A percentile compares a stretch with the other conserved stretches of the same genome.
Conservation (phyloP, 2,329 filamentous ascomycete genomes). For the Knufia petricola region DNA sequence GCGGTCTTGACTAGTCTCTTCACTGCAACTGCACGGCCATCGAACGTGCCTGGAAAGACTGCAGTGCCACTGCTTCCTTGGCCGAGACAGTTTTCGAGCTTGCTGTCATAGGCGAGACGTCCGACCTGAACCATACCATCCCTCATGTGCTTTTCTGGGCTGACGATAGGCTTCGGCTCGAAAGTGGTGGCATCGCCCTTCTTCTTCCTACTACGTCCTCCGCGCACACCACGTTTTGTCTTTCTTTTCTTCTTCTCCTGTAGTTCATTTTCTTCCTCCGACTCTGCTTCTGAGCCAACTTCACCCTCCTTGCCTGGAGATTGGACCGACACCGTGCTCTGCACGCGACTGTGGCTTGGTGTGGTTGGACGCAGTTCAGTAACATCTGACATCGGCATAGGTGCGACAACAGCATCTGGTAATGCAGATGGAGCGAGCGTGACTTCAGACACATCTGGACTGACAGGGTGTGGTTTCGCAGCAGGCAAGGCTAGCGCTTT, state of each 20-base stretch:
- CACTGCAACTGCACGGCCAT: slow-evolving; percentile 84
- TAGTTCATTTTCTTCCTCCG: slow-evolving; percentile 1
- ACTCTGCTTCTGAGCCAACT: slow-evolving; percentile 15
- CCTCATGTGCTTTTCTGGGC: slow-evolving; percentile 41
- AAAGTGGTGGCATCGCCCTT: slow-evolving; percentile 24
- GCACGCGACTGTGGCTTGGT: not conserved
- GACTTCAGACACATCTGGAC: no score
- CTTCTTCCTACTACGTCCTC: slow-evolving; percentile 24
- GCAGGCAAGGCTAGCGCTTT: no score
- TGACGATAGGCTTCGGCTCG: slow-evolving; percentile 18
- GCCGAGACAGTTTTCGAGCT: slow-evolving; percentile 47
- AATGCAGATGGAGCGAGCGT: not conserved
- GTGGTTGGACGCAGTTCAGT: no score
- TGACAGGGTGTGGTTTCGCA: no score
- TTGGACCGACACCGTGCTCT: not conserved
- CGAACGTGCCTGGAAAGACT: slow-evolving; percentile 89
- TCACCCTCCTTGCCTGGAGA: slow-evolving; percentile 11
- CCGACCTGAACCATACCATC: slow-evolving; percentile 55
- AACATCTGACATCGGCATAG: not conserved
- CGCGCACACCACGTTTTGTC: slow-evolving; percentile 25
- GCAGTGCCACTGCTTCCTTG: slow-evolving; percentile 93
- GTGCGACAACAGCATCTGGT: not conserved
- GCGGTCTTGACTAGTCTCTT: slow-evolving; percentile 96
- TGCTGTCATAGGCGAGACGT: slow-evolving; percentile 49
- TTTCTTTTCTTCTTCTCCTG: slow-evolving; percentile 11